These are phyloP conservation scores for Immersiella caudata DNA, from an alignment of 495 filamentous ascomycete genomes.

Conservation along the genomic window DNA sequence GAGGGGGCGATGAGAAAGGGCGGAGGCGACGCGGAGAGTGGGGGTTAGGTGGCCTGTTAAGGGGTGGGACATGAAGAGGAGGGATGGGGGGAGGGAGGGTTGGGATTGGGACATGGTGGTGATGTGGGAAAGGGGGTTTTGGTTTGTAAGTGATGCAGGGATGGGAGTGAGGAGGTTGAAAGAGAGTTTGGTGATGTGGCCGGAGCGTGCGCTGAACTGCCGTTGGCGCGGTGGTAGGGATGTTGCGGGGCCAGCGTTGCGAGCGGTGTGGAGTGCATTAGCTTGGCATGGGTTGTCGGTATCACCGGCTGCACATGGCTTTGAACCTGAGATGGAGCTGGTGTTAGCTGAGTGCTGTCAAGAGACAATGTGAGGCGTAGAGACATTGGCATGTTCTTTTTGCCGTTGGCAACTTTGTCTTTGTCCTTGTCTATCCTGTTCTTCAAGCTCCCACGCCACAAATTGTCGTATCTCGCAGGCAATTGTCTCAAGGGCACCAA, in stretches of 20 bases:
- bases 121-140: no score
- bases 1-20: slow-evolving; percentile 25
- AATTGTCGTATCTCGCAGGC: not conserved
- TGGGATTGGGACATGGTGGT: not conserved
- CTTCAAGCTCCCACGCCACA: not conserved
- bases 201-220: not conserved
- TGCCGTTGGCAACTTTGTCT: no score
- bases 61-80: slow-evolving; percentile 37
- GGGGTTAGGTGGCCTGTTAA: slow-evolving; percentile 40
- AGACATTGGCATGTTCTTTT: no score
- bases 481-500: no score
- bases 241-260: not conserved
- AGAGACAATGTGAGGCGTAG: no score
- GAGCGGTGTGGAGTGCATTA: no score
- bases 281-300: no score
- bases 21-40: slow-evolving; percentile 33
- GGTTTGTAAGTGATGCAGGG: not conserved
- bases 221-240: not conserved
- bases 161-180: not conserved
- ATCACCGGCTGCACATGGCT: no score
- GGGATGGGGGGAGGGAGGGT: slow-evolving; percentile 19
- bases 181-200: not conserved
- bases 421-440: not conserved
- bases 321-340: no score
- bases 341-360: no score